Percentiles rank a stretch among this genome's conserved stretches.
Conservation (phyloP, 2,329 filamentous ascomycete species). For the Aplosporella prunicola region DNA sequence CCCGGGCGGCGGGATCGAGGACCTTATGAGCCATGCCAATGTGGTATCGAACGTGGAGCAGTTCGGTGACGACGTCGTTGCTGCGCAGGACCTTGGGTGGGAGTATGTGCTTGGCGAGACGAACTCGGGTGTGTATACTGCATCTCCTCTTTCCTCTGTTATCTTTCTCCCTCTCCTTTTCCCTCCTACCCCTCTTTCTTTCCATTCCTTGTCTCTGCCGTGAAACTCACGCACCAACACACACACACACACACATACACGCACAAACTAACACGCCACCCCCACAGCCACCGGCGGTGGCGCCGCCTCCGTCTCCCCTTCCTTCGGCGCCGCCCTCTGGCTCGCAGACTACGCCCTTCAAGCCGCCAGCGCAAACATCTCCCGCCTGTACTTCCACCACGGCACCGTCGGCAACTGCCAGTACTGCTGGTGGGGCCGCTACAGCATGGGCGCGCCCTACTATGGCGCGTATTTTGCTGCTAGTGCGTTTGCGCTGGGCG, state of each 20-base stretch:
- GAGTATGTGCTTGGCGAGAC: slow-evolving; percentile 43
- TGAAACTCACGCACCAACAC: too few relatives aligned
- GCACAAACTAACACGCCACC: too few relatives aligned
- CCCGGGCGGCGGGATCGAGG: slow-evolving; percentile 25
- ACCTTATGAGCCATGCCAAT: slow-evolving; percentile 37
- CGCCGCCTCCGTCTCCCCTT: slow-evolving; percentile 33
- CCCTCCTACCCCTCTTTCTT: not conserved
- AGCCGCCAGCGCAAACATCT: not conserved
- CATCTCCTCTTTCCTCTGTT: not conserved
- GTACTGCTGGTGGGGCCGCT: slow-evolving; percentile 42
- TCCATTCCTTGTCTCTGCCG: too few relatives aligned
- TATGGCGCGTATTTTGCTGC: slow-evolving; percentile 43
- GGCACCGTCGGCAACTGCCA: slow-evolving; percentile 44
- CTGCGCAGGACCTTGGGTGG: slow-evolving; percentile 32
- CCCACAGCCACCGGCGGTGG: slow-evolving; percentile 22
- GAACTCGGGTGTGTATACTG: slow-evolving; percentile 31
- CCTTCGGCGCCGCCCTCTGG: slow-evolving; percentile 42
- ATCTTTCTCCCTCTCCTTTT: too few relatives aligned
- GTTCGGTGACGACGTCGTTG: slow-evolving; percentile 34
- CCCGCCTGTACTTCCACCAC: slow-evolving; percentile 38
- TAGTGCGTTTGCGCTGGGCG: slow-evolving; percentile 36
- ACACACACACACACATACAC: too few relatives aligned
- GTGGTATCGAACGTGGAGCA: slow-evolving; percentile 32
- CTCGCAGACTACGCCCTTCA: slow-evolving; percentile 35
- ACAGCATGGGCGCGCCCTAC: slow-evolving; percentile 43